phyloP scores from a whole-genome alignment of 495 filamentous ascomycete species.

The Aspergillus ellipticus region DNA sequence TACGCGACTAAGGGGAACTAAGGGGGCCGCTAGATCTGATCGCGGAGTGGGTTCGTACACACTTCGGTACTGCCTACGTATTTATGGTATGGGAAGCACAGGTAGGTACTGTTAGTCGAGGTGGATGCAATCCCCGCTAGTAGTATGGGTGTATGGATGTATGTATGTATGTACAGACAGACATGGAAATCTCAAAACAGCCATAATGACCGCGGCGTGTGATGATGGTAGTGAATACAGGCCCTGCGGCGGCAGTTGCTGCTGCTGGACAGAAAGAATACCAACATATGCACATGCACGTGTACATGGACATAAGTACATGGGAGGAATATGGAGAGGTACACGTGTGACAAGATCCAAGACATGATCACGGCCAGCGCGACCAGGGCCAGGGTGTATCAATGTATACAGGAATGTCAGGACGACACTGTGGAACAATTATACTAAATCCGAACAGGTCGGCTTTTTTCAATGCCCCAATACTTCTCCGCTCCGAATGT shows the following conservation, averaged over 20 bases:
- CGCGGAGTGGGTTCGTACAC: too few relatives aligned
- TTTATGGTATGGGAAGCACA: not conserved
- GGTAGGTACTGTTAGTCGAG: too few relatives aligned
- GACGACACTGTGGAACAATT: not conserved
- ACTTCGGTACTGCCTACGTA: too few relatives aligned
- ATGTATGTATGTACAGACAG: not conserved
- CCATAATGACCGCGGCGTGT: not conserved
- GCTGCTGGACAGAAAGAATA: not conserved
- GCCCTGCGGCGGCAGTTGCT: not conserved
- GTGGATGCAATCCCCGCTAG: not conserved
- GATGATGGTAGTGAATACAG: not conserved
- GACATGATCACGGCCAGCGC: not conserved
- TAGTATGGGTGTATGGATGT: not conserved
- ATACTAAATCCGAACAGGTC: not conserved
- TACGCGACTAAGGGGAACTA: too few relatives aligned
- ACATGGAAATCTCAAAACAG: not conserved
- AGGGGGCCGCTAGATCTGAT: too few relatives aligned
- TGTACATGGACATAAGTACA: not conserved
- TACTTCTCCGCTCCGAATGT: constrained; percentile 70
- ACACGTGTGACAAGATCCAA: not conserved
- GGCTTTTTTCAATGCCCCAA: constrained; percentile 55
- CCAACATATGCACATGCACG: not conserved
- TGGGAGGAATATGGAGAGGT: not conserved
- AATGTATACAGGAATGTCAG: not conserved
- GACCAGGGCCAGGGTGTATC: not conserved